These are phyloP conservation scores for Colletotrichum incanum DNA, from an alignment of 2,329 filamentous ascomycete species.

Conservation along the genomic window DNA sequence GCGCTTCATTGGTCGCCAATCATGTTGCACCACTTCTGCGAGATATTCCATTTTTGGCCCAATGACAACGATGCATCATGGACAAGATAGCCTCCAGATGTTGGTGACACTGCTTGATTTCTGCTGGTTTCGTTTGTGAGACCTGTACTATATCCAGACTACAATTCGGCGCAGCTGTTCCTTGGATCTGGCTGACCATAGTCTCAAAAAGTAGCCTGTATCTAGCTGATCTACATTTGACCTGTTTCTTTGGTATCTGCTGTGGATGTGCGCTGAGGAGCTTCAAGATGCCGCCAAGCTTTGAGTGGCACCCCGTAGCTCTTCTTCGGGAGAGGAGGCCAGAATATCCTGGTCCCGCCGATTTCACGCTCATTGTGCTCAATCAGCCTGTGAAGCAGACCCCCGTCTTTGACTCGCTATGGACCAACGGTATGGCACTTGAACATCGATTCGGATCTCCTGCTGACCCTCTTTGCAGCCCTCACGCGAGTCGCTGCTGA, in stretches of 20 bases:
- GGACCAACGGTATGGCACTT: constrained; percentile 62
- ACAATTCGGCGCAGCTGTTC: constrained; percentile 2
- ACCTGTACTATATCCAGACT: not conserved
- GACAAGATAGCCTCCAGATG: not conserved
- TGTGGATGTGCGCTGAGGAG: not conserved
- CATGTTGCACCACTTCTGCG: constrained; percentile 22
- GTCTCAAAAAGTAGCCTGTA: not conserved
- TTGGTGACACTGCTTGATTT: not conserved
- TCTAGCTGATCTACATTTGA: not conserved
- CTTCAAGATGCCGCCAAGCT: constrained; percentile 39
- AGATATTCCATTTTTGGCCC: constrained; percentile 8
- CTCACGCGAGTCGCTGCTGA: constrained; percentile 85
- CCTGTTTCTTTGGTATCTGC: not conserved
- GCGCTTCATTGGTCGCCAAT: constrained; percentile 14
- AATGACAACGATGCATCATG: constrained; percentile 22
- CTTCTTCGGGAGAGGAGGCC: constrained; percentile 53
- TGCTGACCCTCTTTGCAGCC: constrained; percentile 62
- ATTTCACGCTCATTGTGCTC: constrained; percentile 65
- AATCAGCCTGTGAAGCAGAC: constrained; percentile 67
- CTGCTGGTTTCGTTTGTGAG: not conserved
- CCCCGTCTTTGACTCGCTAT: constrained; percentile 63
- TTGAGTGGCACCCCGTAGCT: constrained; percentile 59
- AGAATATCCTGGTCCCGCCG: constrained; percentile 44
- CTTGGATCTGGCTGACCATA: not conserved
- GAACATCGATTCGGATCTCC: not conserved